These are phyloP conservation scores for Rubia tinctorum DNA, from an alignment of 305 asterid genomes.

Conservation along the genomic window DNA sequence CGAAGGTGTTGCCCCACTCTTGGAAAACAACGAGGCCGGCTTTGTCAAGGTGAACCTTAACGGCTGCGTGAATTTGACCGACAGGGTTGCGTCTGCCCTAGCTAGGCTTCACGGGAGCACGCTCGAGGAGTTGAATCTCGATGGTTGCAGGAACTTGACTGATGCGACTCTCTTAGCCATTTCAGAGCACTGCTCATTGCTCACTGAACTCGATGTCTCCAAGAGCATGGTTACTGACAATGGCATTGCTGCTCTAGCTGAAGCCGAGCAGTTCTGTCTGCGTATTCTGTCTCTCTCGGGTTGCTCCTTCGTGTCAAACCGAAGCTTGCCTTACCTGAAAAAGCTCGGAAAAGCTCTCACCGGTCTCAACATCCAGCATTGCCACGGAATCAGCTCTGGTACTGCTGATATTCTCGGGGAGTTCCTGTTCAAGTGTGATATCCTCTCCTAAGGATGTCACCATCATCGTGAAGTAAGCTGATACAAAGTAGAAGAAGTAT, in stretches of 20 bases:
- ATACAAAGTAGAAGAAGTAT: constrained; percentile 11
- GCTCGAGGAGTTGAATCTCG: constrained; percentile 64
- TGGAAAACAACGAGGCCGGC: constrained; percentile 57
- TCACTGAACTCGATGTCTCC: constrained; percentile 71
- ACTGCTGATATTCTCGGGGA: constrained; percentile 48
- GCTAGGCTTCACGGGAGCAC: constrained; percentile 61
- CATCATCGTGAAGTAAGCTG: constrained; percentile 1
- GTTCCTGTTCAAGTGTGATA: constrained; percentile 83
- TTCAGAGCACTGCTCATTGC: constrained; percentile 50
- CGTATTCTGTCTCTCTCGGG: constrained; percentile 61
- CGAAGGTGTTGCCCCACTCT: constrained; percentile 57
- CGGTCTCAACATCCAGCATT: constrained; percentile 75
- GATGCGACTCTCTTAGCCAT: constrained; percentile 59
- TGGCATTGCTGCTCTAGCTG: constrained; percentile 60
- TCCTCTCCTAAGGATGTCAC: constrained; percentile 38
- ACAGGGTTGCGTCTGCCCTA: constrained; percentile 45
- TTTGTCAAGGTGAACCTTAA: constrained; percentile 59
- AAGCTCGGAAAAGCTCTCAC: constrained; percentile 48
- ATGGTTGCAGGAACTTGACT: constrained; percentile 56
- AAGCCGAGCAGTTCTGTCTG: constrained; percentile 48
- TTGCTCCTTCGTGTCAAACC: constrained; percentile 55
- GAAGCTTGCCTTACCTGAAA: constrained; percentile 48
- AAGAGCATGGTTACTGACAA: constrained; percentile 49
- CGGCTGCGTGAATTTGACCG: constrained; percentile 62
- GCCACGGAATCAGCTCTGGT: constrained; percentile 47